Evolutionary conservation across 2,329 filamentous ascomycete genomes (phyloP).

Genomic region (Cladobotryum protrusum): DNA sequence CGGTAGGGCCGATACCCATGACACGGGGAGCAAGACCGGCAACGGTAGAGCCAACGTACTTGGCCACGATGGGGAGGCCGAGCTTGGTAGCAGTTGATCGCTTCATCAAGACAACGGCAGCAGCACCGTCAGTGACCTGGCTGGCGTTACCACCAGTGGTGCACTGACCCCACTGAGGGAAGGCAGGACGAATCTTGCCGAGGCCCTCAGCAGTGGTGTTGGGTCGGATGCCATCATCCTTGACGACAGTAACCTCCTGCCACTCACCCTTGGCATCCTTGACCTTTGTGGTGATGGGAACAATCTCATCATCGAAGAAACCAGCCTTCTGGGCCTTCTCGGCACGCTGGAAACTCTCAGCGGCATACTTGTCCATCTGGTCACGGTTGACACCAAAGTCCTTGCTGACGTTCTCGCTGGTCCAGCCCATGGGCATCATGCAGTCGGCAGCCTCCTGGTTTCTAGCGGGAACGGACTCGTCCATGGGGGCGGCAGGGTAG

Average conservation of each 20-base stretch:
- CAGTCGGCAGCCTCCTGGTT: constrained; percentile 78
- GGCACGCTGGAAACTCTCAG: constrained; percentile 80
- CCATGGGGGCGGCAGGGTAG: constrained; percentile 66
- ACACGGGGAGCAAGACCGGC: constrained; percentile 86
- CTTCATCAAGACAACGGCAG: constrained; percentile 89
- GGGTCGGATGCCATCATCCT: constrained; percentile 84
- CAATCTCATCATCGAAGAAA: constrained; percentile 90
- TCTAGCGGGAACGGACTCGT: constrained; percentile 62
- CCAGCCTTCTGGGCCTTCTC: constrained; percentile 87
- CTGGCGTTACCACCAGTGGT: constrained; percentile 90
- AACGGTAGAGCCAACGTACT: constrained; percentile 88
- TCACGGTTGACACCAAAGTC: constrained; percentile 83
- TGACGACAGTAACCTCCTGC: constrained; percentile 71
- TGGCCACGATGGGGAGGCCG: constrained; percentile 85
- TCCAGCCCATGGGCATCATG: constrained; percentile 96
- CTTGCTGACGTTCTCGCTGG: constrained; percentile 86
- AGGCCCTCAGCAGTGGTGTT: constrained; percentile 83
- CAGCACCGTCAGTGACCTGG: constrained; percentile 91
- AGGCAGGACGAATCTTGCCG: constrained; percentile 80
- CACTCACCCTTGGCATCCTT: constrained; percentile 77
- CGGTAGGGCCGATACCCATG: constrained; percentile 86
- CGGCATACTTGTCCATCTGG: constrained; percentile 76
- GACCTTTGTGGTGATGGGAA: constrained; percentile 73
- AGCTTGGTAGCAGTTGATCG: constrained; percentile 81
- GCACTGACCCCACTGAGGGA: constrained; percentile 73